phyloP scores from a whole-genome alignment of 2,329 filamentous ascomycete species.

The Claviceps cyperi region DNA sequence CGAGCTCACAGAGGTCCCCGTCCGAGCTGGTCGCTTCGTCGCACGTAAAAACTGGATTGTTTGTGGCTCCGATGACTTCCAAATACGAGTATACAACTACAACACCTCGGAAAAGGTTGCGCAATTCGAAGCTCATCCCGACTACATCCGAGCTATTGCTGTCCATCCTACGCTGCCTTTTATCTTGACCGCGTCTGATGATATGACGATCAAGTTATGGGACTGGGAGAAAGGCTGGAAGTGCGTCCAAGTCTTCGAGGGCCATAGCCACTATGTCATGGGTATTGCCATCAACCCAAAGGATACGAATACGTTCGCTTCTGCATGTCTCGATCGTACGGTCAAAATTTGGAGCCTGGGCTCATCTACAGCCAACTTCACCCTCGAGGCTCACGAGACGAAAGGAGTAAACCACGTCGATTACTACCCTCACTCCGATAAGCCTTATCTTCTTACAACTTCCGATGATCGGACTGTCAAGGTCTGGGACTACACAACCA shows the following conservation, averaged over 20 bases:
- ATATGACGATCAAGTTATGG: conserved; percentile 98
- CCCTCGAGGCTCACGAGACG: conserved; percentile 88
- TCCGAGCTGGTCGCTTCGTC: conserved; percentile 90
- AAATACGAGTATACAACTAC: conserved; percentile 88
- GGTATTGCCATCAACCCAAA: conserved; percentile 94
- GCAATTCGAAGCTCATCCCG: conserved; percentile 90
- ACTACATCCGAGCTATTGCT: conserved; percentile 94
- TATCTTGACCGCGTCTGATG: conserved; percentile 89
- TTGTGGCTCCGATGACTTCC: conserved; percentile 87
- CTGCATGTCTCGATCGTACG: conserved; percentile 87
- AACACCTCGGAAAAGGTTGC: conserved; percentile 98
- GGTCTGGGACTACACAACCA: conserved; percentile 98
- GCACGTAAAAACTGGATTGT: conserved; percentile 99
- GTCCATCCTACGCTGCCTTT: conserved; percentile 94
- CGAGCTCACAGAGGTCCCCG: conserved; percentile 94
- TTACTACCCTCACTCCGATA: conserved; percentile 62
- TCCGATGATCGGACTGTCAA: conserved; percentile 95
- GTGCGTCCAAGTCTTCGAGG: conserved; percentile 92
- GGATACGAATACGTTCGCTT: conserved; percentile 82
- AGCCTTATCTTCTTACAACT: conserved; percentile 84
- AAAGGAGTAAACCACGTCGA: conserved; percentile 98
- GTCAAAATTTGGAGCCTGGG: conserved; percentile 98
- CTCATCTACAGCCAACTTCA: conserved; percentile 88
- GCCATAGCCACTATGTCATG: conserved; percentile 95
- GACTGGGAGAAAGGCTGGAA: conserved; percentile 99